Base-by-base conservation (phyloP, 2,329 filamentous ascomycete genomes). In the Sclerotinia minor region DNA sequence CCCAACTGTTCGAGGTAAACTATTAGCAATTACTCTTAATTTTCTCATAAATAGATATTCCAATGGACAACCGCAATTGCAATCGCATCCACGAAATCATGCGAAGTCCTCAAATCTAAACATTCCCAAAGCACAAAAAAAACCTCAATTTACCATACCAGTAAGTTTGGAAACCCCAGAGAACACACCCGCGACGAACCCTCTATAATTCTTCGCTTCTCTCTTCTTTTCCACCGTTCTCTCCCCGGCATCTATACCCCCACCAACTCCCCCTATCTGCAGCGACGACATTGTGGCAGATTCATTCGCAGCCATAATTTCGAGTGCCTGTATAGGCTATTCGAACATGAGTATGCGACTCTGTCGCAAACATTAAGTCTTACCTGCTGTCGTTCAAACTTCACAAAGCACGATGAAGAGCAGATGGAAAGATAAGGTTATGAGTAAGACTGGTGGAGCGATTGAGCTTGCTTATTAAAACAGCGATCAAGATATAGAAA, bases 131-230 rank as follows among this genome's bases (percentile, higher is more conserved):
- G 5, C 32, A 19, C 47, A n/a, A 38, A 19, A 60, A 50, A 19
- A 50, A 26, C 3, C 3, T 11, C 11, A 38, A 49, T 11, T 35
- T 35, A 35, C 29, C 58, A 61, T 80, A 94, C 92, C 92, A 75
- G 86, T 87, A 68, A 97, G 82, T 81, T 98, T 98, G 68, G 94
- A 89, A 75, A 98, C 90, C 32, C 95, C 95, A 49, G 92, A 96
- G 77, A 97, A 97, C 8, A 97, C 88, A n/a, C 95, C 95, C 0
- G 92, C 95, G 38, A 97, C 92, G 77, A 98, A 99, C n/a, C 94
- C 95, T 76, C 92, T 94, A 83, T 97, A 98, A 58, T 77, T 77
- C 66, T 73, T 72, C 95, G 68, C 68, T 47, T 69, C 69, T 65
- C 70, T 72, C 67, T 73, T 71, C 72, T 75, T 73, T 58, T 74